These are phyloP conservation scores for Pseudocohnilembus persalinus DNA, from an alignment of 169 alveolate genomes.

Conservation along the genomic window DNA sequence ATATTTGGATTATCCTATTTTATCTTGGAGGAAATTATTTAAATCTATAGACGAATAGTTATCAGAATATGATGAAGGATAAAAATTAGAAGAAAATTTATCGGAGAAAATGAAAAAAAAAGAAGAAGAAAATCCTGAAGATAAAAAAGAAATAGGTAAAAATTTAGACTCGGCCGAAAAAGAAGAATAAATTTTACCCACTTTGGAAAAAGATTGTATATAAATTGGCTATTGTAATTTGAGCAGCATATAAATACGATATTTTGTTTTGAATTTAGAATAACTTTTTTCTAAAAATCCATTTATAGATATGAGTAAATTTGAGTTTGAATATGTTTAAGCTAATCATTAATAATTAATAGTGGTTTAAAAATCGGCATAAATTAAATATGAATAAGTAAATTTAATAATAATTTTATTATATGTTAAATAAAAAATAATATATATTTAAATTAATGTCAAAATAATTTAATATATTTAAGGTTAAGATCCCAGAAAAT, in stretches of 20 bases:
- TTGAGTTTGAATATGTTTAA: no score
- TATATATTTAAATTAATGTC: not conserved
- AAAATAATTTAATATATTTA: not conserved
- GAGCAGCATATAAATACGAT: conserved; percentile 45
- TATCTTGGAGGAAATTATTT: conserved; percentile 61
- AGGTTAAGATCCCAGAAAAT: conserved; percentile 24
- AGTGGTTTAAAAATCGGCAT: no score
- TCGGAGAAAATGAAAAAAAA: not conserved
- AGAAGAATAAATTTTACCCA: conserved; percentile 6
- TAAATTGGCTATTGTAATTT: conserved; percentile 49
- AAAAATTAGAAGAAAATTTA: conserved; percentile 34
- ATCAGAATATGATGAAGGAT: conserved; percentile 70
- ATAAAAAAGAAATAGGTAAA: not conserved
- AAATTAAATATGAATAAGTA: no score
- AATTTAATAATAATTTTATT: conserved; percentile 67
- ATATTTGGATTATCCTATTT: conserved; percentile 60
- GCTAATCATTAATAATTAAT: no score
- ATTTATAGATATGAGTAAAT: no score
- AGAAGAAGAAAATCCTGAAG: conserved; percentile 10
- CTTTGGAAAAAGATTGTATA: conserved; percentile 25
- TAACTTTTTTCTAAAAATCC: no score
- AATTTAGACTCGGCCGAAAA: conserved; percentile 16
- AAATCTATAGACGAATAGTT: conserved; percentile 55
- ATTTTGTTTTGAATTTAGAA: conserved; percentile 64
- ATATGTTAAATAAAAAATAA: not conserved